Percentiles rank a stretch among this genome's conserved stretches.
Evolutionary conservation across 2,329 filamentous ascomycete species (phyloP).

Genomic region (Epichloe bromicola): DNA sequence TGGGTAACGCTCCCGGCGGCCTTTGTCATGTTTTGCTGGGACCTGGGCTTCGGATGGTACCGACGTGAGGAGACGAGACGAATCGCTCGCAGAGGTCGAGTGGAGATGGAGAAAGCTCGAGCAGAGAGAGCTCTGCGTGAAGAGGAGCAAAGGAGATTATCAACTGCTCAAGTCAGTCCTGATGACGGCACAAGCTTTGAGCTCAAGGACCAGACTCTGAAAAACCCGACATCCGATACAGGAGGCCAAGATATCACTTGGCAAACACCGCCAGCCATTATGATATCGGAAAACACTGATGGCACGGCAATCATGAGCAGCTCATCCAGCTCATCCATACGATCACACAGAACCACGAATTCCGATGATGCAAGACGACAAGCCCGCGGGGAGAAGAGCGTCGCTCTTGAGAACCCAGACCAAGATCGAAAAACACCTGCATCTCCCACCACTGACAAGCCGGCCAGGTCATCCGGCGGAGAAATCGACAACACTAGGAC

Average conservation of each 20-base stretch:
- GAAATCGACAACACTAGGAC: conserved; percentile 1
- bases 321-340: conserved; percentile 2
- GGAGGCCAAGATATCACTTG: background rate
- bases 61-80: conserved; percentile 48
- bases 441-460: background rate
- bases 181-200: background rate
- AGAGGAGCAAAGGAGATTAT: conserved; percentile 4
- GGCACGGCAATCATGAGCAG: conserved; percentile 4
- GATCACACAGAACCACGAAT: background rate
- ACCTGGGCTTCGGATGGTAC: conserved; percentile 50
- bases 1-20: conserved; percentile 59
- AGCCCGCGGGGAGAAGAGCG: background rate
- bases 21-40: conserved; percentile 55
- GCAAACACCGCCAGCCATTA: conserved; percentile 7
- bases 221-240: background rate
- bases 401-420: background rate
- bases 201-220: background rate
- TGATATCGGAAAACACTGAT: conserved; percentile 9
- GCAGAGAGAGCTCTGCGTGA: conserved; percentile 8
- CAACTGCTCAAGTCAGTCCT: background rate
- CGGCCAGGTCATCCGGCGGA: background rate
- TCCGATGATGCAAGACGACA: background rate
- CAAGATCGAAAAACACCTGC: background rate
- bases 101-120: conserved; percentile 11
- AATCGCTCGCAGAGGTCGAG: conserved; percentile 43